These are phyloP conservation scores for Tillandsia fasciculata DNA, from an alignment of 176 grass and related monocot species.

Conservation along the genomic window DNA sequence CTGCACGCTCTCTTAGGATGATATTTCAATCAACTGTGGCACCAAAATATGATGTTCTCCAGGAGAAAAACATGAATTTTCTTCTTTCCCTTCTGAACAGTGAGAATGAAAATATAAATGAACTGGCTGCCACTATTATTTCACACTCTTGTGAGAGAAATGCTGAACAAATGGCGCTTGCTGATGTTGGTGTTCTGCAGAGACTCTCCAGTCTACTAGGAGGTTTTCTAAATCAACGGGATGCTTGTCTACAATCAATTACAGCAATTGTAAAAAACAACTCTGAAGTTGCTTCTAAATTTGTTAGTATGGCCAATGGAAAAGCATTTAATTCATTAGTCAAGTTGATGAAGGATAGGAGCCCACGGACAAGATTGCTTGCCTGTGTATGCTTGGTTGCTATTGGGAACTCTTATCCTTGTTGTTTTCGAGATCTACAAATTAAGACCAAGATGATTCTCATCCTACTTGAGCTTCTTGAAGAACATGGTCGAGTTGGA, in stretches of 20 bases:
- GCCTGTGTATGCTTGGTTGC: conserved; percentile 86
- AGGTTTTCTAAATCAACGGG: conserved; percentile 67
- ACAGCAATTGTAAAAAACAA: conserved; percentile 76
- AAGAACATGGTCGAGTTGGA: conserved; percentile 73
- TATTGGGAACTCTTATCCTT: conserved; percentile 53
- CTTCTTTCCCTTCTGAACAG: conserved; percentile 81
- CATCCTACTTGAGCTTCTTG: conserved; percentile 78
- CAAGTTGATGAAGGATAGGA: conserved; percentile 68
- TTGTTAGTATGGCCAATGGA: conserved; percentile 63
- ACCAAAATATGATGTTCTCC: conserved; percentile 70
- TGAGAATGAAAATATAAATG: conserved; percentile 86
- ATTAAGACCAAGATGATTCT: conserved; percentile 84
- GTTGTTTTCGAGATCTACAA: conserved; percentile 61
- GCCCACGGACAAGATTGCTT: conserved; percentile 76
- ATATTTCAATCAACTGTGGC: conserved; percentile 89
- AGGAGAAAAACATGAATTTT: conserved; percentile 81
- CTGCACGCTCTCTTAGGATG: conserved; percentile 93
- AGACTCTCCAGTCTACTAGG: conserved; percentile 76
- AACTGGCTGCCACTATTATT: conserved; percentile 86
- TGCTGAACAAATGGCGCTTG: conserved; percentile 68
- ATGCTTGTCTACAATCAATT: conserved; percentile 77
- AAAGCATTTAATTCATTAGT: conserved; percentile 64
- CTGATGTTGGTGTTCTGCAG: conserved; percentile 60
- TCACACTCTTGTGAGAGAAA: conserved; percentile 64
- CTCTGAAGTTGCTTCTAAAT: conserved; percentile 58